Conservation (phyloP, 2,329 filamentous ascomycete species). For the Leptosphaerulina australis region DNA sequence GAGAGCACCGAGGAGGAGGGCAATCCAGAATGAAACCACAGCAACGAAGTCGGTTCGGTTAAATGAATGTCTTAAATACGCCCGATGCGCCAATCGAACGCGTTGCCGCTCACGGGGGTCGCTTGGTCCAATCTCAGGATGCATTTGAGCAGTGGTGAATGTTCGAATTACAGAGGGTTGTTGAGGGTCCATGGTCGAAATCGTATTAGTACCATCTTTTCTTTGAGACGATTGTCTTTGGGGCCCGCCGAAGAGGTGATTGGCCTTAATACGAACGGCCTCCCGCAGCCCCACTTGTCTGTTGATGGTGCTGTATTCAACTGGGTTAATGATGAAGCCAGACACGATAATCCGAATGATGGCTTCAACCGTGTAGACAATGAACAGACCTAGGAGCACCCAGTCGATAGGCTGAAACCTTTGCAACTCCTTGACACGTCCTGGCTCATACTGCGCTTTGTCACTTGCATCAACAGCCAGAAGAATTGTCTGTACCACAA, state of each 20-base stretch:
- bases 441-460: slow-evolving; percentile 67
- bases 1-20: slow-evolving; percentile 74
- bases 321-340: slow-evolving; percentile 86
- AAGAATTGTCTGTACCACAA: slow-evolving; percentile 86
- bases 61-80: slow-evolving; percentile 93
- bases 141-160: slow-evolving; percentile 73
- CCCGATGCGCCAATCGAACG: slow-evolving; percentile 83
- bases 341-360: slow-evolving; percentile 87
- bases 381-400: slow-evolving; percentile 80
- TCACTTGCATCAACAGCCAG: slow-evolving; percentile 81
- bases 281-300: slow-evolving; percentile 74
- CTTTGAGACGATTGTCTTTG: slow-evolving; percentile 73
- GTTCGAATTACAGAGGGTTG: slow-evolving; percentile 74
- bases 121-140: slow-evolving; percentile 59
- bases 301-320: slow-evolving; percentile 90
- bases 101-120: slow-evolving; percentile 79
- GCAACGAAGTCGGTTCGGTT: slow-evolving; percentile 95
- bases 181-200: slow-evolving; percentile 38
- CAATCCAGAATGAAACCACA: slow-evolving; percentile 93
- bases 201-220: slow-evolving; percentile 51
- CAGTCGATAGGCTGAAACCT: slow-evolving; percentile 81
- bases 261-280: slow-evolving; percentile 76
- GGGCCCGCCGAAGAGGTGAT: slow-evolving; percentile 75
- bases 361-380: slow-evolving; percentile 87
- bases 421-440: slow-evolving; percentile 54